These are phyloP conservation scores for Xylaria bambusicola DNA, from an alignment of 495 filamentous ascomycete genomes.

Conservation along the genomic window DNA sequence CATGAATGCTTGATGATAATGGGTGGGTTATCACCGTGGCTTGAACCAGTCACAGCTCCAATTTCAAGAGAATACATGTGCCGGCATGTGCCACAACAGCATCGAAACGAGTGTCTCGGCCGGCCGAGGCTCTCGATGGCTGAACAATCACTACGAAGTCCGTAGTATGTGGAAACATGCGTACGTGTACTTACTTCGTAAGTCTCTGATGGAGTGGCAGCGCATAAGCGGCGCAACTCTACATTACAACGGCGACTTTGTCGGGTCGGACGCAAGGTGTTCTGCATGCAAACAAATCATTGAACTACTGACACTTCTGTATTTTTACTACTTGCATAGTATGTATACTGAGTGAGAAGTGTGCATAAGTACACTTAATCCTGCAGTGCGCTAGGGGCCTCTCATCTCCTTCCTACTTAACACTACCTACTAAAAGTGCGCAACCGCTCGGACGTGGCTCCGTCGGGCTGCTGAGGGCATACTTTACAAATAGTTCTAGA, in stretches of 20 bases:
- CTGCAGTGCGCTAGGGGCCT: background rate
- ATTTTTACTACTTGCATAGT: too few species aligned
- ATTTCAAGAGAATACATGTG: too few species aligned
- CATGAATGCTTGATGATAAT: background rate
- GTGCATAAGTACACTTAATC: background rate
- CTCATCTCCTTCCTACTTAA: background rate
- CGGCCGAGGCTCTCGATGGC: background rate
- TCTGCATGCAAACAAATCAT: too few species aligned
- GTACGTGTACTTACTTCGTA: too few species aligned
- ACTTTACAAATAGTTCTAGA: too few species aligned
- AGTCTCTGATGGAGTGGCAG: background rate
- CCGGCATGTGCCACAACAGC: background rate
- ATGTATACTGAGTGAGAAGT: background rate
- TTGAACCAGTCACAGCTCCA: too few species aligned
- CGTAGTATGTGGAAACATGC: too few species aligned
- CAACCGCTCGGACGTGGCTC: too few species aligned
- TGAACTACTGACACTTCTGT: too few species aligned
- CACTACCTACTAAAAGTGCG: too few species aligned
- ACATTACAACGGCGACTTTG: conserved; percentile 2
- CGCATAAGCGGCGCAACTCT: conserved; percentile 8
- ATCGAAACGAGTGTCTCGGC: background rate
- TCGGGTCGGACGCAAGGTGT: background rate
- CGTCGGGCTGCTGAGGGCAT: too few species aligned
- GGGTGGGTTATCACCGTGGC: conserved; percentile 11
- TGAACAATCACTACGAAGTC: background rate